These are phyloP conservation scores for Leccinum subgranulosum DNA, from an alignment of 768 basidiomycete species.

Conservation along the genomic window DNA sequence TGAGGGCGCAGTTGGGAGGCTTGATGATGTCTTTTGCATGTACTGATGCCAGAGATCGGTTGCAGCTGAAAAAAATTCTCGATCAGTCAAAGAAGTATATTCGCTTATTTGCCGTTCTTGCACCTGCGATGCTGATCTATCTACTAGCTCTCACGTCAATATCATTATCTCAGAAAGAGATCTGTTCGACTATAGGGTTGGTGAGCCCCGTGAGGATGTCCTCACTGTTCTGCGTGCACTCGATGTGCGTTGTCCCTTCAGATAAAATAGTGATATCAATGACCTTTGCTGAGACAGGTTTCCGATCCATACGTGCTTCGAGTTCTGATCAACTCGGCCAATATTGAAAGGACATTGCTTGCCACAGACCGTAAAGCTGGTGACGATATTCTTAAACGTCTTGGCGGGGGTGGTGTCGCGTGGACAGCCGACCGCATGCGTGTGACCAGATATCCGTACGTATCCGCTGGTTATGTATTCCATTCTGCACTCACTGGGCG, in stretches of 20 bases:
- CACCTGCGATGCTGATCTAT: constrained; percentile 9
- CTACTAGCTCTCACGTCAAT: constrained; percentile 39
- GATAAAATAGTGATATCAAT: background rate
- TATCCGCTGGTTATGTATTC: constrained; percentile 8
- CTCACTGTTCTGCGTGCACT: constrained; percentile 81
- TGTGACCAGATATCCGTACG: constrained; percentile 65
- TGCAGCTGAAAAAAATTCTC: constrained; percentile 53
- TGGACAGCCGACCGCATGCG: constrained; percentile 63
- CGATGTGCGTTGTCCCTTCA: constrained; percentile 46
- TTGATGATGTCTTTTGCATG: constrained; percentile 71
- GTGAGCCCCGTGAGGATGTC: constrained; percentile 63
- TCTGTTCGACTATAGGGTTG: constrained; percentile 73
- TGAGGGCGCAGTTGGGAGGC: constrained; percentile 58
- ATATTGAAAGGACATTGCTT: constrained; percentile 72
- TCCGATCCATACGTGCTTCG: constrained; percentile 72
- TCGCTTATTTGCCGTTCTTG: constrained; percentile 13
- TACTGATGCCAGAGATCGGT: constrained; percentile 63
- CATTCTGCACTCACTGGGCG: background rate
- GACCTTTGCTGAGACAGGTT: constrained; percentile 46
- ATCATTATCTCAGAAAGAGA: constrained; percentile 72
- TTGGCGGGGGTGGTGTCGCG: constrained; percentile 51
- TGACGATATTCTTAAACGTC: constrained; percentile 44
- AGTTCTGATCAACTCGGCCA: constrained; percentile 70
- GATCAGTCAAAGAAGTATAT: constrained; percentile 62
- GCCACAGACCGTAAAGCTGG: constrained; percentile 62